A percentile compares a stretch with the other conserved stretches of the same genome.
Conservation (phyloP, 495 filamentous ascomycete genomes). For the Penicillium malachiteum region DNA sequence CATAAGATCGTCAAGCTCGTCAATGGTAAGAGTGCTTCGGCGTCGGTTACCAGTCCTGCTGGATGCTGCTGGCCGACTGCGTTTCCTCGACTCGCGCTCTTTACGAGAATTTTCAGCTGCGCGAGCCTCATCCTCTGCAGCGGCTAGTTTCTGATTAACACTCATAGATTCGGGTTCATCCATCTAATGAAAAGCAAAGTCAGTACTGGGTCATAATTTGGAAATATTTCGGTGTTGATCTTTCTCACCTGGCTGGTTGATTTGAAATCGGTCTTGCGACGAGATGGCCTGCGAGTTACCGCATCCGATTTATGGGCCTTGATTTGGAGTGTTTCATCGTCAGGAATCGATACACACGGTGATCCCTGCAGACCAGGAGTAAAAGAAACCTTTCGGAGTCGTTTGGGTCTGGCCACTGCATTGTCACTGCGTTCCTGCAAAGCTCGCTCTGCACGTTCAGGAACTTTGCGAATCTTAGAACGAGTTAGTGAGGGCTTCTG, state of each 20-base stretch:
- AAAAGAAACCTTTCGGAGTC: constrained; percentile 48
- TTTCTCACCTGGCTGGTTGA: constrained; percentile 33
- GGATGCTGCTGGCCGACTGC: constrained; percentile 40
- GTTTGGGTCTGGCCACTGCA: constrained; percentile 25
- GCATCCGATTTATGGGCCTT: constrained; percentile 37
- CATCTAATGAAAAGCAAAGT: constrained; percentile 15
- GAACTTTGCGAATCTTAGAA: constrained; percentile 24
- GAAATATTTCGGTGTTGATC: neutral
- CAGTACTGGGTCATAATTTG: constrained; percentile 3
- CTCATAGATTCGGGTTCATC: constrained; percentile 24
- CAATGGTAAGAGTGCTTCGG: constrained; percentile 69
- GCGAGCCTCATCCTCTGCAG: constrained; percentile 46
- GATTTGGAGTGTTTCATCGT: constrained; percentile 40
- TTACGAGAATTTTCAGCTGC: constrained; percentile 38
- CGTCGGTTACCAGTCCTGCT: constrained; percentile 53
- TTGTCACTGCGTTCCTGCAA: constrained; percentile 48
- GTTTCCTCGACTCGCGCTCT: constrained; percentile 43
- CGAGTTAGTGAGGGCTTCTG: constrained; percentile 9
- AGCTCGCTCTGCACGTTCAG: constrained; percentile 32
- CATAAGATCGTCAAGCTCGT: constrained; percentile 67
- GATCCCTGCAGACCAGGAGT: constrained; percentile 41
- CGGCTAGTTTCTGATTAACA: constrained; percentile 47
- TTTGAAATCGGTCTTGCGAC: constrained; percentile 33
- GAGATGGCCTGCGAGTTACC: constrained; percentile 35
- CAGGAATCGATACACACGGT: constrained; percentile 20